phyloP scores from a whole-genome alignment of 208 protist species.

The Phytomonas sp. region DNA sequence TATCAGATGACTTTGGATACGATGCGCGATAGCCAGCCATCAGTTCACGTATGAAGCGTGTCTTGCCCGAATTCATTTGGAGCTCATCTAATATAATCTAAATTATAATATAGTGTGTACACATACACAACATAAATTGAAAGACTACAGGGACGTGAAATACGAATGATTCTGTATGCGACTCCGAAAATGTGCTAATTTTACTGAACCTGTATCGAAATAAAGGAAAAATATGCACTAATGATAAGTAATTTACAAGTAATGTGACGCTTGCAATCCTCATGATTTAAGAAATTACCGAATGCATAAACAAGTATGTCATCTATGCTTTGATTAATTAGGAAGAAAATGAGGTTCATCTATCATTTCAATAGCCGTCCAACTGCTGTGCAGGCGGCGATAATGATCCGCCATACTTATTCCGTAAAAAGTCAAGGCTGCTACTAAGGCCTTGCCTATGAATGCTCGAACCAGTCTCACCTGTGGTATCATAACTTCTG shows the following conservation, averaged over 20 bases:
- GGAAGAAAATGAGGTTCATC: neutral
- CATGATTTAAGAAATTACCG: neutral
- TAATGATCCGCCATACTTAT: neutral
- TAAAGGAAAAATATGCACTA: slow-evolving; percentile 15
- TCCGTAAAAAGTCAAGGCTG: neutral
- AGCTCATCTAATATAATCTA: neutral
- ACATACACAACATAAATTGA: neutral
- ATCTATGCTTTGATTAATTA: neutral
- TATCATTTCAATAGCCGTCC: neutral
- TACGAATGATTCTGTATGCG: neutral
- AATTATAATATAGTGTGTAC: slow-evolving; percentile 2
- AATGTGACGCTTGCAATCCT: neutral
- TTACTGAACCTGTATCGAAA: slow-evolving; percentile 5
- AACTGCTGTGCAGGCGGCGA: neutral
- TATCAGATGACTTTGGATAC: slow-evolving; percentile 21
- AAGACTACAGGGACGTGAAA: neutral
- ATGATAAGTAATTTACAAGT: slow-evolving; percentile 7
- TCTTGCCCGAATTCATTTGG: slow-evolving; percentile 15
- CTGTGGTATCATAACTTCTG: neutral
- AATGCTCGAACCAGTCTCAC: neutral
- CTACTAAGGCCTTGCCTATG: neutral
- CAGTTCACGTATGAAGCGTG: slow-evolving; percentile 59
- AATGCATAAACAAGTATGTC: neutral
- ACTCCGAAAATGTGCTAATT: neutral
- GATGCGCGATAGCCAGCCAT: slow-evolving; percentile 60